Base-by-base conservation (phyloP, 1,139 yeast genomes). In the Hyphopichia pseudoburtonii region DNA sequence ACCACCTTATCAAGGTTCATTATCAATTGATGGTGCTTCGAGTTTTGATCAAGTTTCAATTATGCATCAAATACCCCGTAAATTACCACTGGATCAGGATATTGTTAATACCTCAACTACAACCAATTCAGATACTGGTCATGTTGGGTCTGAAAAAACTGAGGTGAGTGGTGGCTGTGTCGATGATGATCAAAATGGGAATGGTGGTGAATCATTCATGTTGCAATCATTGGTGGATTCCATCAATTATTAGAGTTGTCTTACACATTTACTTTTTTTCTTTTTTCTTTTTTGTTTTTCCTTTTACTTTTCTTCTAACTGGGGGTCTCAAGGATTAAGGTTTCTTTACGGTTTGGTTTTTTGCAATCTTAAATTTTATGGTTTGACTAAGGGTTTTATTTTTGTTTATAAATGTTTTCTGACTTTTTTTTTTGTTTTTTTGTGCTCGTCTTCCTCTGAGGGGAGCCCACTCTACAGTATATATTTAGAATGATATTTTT, bases 211-310 rank as follows among this genome's bases (percentile, higher is more conserved):
- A 41, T 57, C 60, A 37, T 62, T 64, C 46, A 69, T 70, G 40
- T 55, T 69, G 46, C 63, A 68, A 47, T 65, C 72, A 18, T 62
- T 70, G 45, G 75, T 70, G 36, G 74, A 70, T 44, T 69, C 72
- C 23, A 66, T 70, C 33, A 66, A 70, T 49, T 67, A 62, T 30
- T 34, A 34, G 26, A 14, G 26, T 28, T 21, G 6, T 21, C 23
- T 21, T 21, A 21, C 10, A 10, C 23, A 10, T 10, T 10, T 21
- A 21, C 10, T 21, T 21, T 21, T 21, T 21, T 21, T 21, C 7
- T 21, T 21, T 21, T 21, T 21, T 21, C 23, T 10, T 21, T 21
- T 21, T 21, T 21, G 10, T 21, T 21, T 21, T 21, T 21, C 23
- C 7, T 21, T 21, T 21, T 21, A 21, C 23, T 21, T 21, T 21